Evolutionary conservation across 148 eudicot species (phyloP), one percentile per base, ranked within the genome.

Genomic region (Amaranthus cruentus): DNA sequence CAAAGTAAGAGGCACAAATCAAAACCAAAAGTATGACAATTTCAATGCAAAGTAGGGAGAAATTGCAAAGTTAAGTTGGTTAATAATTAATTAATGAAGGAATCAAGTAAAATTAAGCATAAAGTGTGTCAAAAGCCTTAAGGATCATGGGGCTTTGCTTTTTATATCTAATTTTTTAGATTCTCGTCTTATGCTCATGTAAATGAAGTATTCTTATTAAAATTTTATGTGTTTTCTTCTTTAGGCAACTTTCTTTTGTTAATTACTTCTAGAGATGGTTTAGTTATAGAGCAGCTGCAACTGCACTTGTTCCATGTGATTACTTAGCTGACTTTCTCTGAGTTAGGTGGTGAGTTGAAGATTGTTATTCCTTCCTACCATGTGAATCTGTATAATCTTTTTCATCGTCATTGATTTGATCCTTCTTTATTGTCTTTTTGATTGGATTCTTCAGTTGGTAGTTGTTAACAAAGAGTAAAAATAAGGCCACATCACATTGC

Each of bases 31-130:
- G 38, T 28, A 2, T 28, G 38, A 28, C 38, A 28, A 28, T 28
- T 28, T 28, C 2, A 28, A 28, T 0, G 38, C 38, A 2, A 28
- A 28, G 38, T 18, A 28, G 38, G 38, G 38, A 28, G 38, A 28
- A 44, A 76, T 52, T n/a, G 38, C 55, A 73, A 73, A 76, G 71
- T 77, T 80, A 81, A 80, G 84, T 71, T 64, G 73, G 63, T 13
- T 67, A 59, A 58, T 18, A 73, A 74, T 28, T 28, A 28, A 63
- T 70, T 38, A 58, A 67, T 68, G 76, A 81, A 69, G 77, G 84
- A 78, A 83, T 81, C 83, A 66, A 53, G 70, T 66, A 46, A 69
- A 74, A 67, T 73, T 80, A 78, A 81, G 76, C 72, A 51, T 80
- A 80, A 73, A 84, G 68, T 69, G 82, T 65, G 38, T 28, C 2